Percentiles rank a stretch among this genome's conserved stretches.
Conservation (phyloP, 441 rosid genomes). For the Populus hybrid region DNA sequence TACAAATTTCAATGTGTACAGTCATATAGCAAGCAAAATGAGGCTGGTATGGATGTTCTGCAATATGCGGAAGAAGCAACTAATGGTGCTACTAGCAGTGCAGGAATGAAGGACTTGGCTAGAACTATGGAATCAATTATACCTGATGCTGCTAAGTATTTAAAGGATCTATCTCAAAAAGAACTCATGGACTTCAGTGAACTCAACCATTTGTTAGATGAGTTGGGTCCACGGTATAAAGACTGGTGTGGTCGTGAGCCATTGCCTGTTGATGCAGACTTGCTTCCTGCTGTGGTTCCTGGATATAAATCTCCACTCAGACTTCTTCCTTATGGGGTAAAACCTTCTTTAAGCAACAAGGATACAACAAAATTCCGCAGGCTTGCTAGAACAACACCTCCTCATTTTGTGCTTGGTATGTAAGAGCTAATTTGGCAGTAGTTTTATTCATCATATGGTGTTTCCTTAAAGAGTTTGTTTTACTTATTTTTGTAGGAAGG, state of each 20-base stretch:
- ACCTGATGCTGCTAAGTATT: conserved; percentile 40
- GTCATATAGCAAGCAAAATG: conserved; percentile 42
- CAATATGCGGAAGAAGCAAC: conserved; percentile 6
- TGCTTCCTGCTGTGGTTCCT: conserved; percentile 68
- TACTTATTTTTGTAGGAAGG: conserved; percentile 51
- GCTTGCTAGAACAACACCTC: conserved; percentile 64
- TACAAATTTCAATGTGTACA: conserved; percentile 71
- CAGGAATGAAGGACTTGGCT: conserved; percentile 16
- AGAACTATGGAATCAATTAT: conserved; percentile 21
- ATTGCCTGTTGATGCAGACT: conserved; percentile 84
- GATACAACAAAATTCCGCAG: conserved; percentile 69
- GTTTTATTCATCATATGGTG: conserved; percentile 3
- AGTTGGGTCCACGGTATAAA: conserved; percentile 77
- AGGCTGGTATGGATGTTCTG: conserved; percentile 21
- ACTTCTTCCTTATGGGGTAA: conserved; percentile 66
- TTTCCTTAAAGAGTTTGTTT: conserved; percentile 10
- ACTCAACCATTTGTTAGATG: conserved; percentile 63
- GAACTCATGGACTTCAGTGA: conserved; percentile 55
- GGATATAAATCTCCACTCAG: conserved; percentile 71
- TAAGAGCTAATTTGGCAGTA: background rate
- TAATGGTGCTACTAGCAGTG: conserved; percentile 11
- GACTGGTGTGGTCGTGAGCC: conserved; percentile 95
- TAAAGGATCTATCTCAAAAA: conserved; percentile 50
- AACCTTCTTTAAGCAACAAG: conserved; percentile 47
- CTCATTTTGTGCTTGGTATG: conserved; percentile 89